A percentile compares a stretch with the other conserved stretches of the same genome.
These are phyloP conservation scores for Prunus padus DNA, from an alignment of 306 rosid genomes.

Conservation along the genomic window DNA sequence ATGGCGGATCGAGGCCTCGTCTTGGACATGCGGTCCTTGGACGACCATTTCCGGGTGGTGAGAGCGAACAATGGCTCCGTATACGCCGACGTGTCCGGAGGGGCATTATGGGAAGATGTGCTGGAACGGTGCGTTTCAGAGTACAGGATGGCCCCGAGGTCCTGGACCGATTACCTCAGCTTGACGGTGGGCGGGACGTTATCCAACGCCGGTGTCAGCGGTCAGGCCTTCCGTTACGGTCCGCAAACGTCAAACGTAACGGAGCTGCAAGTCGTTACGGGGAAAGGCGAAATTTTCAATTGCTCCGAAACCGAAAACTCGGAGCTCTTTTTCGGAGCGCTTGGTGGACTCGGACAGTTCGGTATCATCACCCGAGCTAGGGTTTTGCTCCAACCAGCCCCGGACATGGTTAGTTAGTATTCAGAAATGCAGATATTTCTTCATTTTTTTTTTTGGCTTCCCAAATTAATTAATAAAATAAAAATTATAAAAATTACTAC, in stretches of 20 bases:
- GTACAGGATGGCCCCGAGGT: slow-evolving; percentile 65
- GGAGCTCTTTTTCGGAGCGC: slow-evolving; percentile 63
- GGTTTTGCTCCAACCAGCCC: slow-evolving; percentile 65
- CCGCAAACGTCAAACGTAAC: slow-evolving; percentile 87
- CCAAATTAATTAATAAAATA: background rate
- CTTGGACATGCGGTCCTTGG: slow-evolving; percentile 80
- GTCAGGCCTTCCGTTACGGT: slow-evolving; percentile 89
- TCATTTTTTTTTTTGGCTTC: too few species aligned
- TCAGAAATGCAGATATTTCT: background rate
- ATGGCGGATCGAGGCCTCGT: slow-evolving; percentile 82
- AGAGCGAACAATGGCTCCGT: slow-evolving; percentile 18
- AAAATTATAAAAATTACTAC: background rate
- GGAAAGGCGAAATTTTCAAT: slow-evolving; percentile 64
- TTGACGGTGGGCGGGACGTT: slow-evolving; percentile 93
- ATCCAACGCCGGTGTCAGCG: slow-evolving; percentile 96
- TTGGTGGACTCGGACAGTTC: slow-evolving; percentile 96
- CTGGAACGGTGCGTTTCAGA: slow-evolving; percentile 55
- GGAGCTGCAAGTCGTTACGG: slow-evolving; percentile 82
- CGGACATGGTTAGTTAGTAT: slow-evolving; percentile 60
- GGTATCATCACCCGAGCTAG: slow-evolving; percentile 86
- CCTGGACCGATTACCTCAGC: slow-evolving; percentile 91
- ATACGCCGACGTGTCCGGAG: slow-evolving; percentile 80
- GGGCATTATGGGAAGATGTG: slow-evolving; percentile 98
- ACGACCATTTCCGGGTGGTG: slow-evolving; percentile 32
- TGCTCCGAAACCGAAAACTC: slow-evolving; percentile 70